Conservation (phyloP, 768 basidiomycete genomes). For the Rhizopogon sp. region DNA sequence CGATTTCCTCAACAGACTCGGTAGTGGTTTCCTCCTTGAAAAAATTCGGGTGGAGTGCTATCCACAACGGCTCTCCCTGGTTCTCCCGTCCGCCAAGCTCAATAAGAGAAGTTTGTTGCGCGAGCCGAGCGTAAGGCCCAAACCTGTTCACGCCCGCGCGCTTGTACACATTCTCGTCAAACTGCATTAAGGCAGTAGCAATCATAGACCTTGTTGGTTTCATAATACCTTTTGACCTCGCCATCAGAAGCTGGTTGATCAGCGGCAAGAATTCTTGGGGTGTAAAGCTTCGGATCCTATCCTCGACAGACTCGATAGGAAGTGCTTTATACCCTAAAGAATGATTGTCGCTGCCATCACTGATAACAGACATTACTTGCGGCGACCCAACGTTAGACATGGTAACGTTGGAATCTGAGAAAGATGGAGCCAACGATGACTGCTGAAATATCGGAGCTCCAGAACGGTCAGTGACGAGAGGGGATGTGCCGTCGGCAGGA, state of each 20-base stretch:
- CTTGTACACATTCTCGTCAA: conserved; percentile 21
- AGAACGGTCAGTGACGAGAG: neutral
- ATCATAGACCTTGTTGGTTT: conserved; percentile 36
- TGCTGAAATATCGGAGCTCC: neutral
- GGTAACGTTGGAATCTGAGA: neutral
- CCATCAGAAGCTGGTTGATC: conserved; percentile 16
- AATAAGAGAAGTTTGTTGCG: conserved; percentile 21
- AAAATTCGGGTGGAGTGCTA: conserved; percentile 23
- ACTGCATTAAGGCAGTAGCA: conserved; percentile 26
- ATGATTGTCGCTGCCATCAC: conserved; percentile 1
- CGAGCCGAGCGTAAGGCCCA: conserved; percentile 20
- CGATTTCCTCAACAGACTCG: too few species aligned
- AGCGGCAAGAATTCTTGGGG: conserved; percentile 27
- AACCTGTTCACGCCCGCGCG: conserved; percentile 21
- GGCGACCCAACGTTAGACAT: neutral
- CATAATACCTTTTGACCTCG: conserved; percentile 22
- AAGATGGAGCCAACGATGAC: neutral
- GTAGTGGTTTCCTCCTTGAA: neutral
- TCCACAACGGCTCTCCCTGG: conserved; percentile 13
- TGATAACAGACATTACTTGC: conserved; percentile 1
- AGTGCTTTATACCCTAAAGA: conserved; percentile 2
- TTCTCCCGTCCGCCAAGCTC: conserved; percentile 14
- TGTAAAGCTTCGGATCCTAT: conserved; percentile 6
- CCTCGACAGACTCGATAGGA: conserved; percentile 1
- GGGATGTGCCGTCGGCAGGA: neutral